Evolutionary conservation across 352 stramenopile genomes (phyloP), one percentile per base, ranked within the genome.

Genomic region (Phytophthora sansomeana): DNA sequence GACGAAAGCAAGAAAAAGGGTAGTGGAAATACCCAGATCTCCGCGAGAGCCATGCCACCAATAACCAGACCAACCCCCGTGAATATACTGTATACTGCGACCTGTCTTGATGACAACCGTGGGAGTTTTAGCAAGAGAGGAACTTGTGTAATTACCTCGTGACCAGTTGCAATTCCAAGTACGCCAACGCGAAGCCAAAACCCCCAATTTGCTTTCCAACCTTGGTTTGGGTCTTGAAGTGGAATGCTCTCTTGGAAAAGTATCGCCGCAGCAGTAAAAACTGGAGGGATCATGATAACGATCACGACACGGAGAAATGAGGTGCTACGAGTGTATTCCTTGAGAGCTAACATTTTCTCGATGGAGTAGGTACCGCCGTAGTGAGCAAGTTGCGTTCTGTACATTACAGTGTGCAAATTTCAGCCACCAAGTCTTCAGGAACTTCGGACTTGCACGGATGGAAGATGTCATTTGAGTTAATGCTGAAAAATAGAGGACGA

Each of bases 1-100:
- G 21, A 0, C 17, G 36, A 21, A 21, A 43, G 11, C 13, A 62
- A 46, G 13, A 50, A 68, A 41, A 68, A 68, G 9, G 42, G 60
- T 0, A 68, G 29, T 1, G 60, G 60, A 47, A 68, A 68, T 1
- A 63, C 42, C 60, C 60, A 68, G 6, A 46, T 16, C 17, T 17
- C 30, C 4, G 50, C 7, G 5, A 32, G 21, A 13, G 16, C 33
- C 3, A 67, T 50, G 6, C 58, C 49, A 2, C 3, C 11, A 21
- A 9, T 9, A 7, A 66, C 10, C 14, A 58, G 19, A 32, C 38
- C 38, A 6, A 21, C 13, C 2, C 36, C 58, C 3, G 38, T 11
- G 14, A 30, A 28, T 17, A 33, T 13, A 6, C 36, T 17, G n/a
- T 24, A 46, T 13, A 46, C 5, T 17, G 17, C 3, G 0, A 36